These are phyloP conservation scores for Aureobasidium subglaciale DNA, from an alignment of 2,329 filamentous ascomycete species.

Conservation along the genomic window DNA sequence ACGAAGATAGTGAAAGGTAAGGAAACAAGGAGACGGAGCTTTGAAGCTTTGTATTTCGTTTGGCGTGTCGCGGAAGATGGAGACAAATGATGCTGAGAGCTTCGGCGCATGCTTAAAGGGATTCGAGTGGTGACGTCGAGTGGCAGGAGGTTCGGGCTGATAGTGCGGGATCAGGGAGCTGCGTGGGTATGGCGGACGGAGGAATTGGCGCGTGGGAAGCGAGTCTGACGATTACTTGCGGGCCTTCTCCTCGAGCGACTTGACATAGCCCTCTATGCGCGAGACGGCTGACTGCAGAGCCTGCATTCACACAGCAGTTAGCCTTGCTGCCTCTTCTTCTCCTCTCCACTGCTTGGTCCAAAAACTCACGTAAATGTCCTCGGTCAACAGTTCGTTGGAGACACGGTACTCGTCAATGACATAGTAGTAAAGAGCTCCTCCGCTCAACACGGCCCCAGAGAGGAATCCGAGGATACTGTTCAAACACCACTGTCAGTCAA, in stretches of 20 bases:
- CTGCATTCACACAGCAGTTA: constrained; percentile 39
- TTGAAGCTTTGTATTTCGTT: background rate
- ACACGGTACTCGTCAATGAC: constrained; percentile 88
- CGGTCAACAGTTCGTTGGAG: constrained; percentile 84
- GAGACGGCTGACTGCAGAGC: constrained; percentile 82
- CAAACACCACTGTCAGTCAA: background rate
- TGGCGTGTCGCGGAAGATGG: background rate
- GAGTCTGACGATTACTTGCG: background rate
- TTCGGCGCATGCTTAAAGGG: background rate
- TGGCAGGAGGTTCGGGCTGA: background rate
- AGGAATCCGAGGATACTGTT: constrained; percentile 84
- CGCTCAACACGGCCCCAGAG: constrained; percentile 71
- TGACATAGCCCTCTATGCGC: constrained; percentile 76
- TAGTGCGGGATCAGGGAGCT: background rate
- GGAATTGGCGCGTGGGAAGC: background rate
- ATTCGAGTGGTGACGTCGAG: background rate
- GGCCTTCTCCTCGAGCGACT: constrained; percentile 72
- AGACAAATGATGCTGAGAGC: background rate
- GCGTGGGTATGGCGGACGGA: background rate
- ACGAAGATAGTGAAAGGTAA: background rate
- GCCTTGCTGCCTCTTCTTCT: background rate
- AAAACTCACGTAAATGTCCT: constrained; percentile 78
- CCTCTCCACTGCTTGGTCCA: no score
- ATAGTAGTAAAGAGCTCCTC: constrained; percentile 82
- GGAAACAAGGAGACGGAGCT: background rate